These are phyloP conservation scores for Eucalyptus rudis DNA, from an alignment of 345 rosid species.

Conservation along the genomic window DNA sequence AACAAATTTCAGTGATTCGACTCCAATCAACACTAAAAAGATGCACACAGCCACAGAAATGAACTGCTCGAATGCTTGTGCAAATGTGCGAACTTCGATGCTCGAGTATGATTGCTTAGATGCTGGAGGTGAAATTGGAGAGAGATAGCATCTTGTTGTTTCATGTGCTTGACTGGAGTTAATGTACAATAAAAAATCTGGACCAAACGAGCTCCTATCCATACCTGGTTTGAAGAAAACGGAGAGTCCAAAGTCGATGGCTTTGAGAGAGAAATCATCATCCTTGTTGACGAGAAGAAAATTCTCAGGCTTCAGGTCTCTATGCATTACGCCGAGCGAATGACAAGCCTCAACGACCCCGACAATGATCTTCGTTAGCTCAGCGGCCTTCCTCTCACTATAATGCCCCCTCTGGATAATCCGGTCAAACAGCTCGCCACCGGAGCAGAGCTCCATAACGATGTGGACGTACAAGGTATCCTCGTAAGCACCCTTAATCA, in stretches of 20 bases:
- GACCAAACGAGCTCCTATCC: not conserved
- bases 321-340: slow-evolving; percentile 97
- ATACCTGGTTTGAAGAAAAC: slow-evolving; percentile 95
- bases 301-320: slow-evolving; percentile 97
- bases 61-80: not conserved
- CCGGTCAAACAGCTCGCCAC: slow-evolving; percentile 89
- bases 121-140: not conserved
- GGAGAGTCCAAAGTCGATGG: slow-evolving; percentile 96
- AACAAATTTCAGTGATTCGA: not conserved
- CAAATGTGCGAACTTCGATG: not conserved
- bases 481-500: slow-evolving; percentile 44
- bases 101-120: not conserved
- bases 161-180: not conserved
- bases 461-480: slow-evolving; percentile 33
- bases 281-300: slow-evolving; percentile 92
- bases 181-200: not conserved
- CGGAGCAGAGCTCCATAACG: slow-evolving; percentile 61
- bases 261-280: slow-evolving; percentile 95
- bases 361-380: slow-evolving; percentile 75
- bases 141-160: not conserved
- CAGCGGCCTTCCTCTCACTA: slow-evolving; percentile 97
- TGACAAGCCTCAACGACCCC: slow-evolving; percentile 97
- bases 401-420: slow-evolving; percentile 96
- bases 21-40: not conserved
- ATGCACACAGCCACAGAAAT: not conserved